Evolutionary conservation across 768 basidiomycete species (phyloP), one percentile per base, ranked within the genome.

Genomic region (Pisolithus microcarpus): DNA sequence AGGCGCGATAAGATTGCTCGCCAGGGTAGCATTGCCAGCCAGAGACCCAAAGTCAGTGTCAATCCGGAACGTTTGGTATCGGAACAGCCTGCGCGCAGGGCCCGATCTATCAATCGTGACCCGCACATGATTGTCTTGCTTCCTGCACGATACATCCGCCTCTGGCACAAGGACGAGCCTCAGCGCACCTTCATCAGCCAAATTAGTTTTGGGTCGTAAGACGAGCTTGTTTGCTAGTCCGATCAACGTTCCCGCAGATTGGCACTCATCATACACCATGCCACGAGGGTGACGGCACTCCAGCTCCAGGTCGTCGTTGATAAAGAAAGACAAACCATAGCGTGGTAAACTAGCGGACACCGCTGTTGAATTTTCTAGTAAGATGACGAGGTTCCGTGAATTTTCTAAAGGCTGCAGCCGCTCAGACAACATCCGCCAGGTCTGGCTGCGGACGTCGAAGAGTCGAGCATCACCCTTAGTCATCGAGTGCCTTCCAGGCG

Each of bases 221-320:
- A 79, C 65, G 16, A 76, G 70, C 36, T 61, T 68, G 31, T 63
- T 70, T 34, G 43, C 37, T 31, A 80, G 56, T 15, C 78, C 79
- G 37, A 76, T 67, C 57, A 80, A 34, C 43, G 28, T 71, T 1
- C 75, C 75, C 1, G 61, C 60, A 1, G 66, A 74, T 52, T 78
- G 78, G 36, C 63, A 43, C 2, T 45, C 1, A 48, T 77, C 74
- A 15, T 77, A 62, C 11, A 72, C 59, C 66, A 75, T 76, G 18
- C 62, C 65, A 15, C 70, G 68, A 34, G 75, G 61, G 37, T 74
- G 73, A 10, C 52, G 61, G 34, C 70, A 77, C 51, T 73, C 70
- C 21, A 79, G 55, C 23, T 65, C 57, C 15, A 58, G 58, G 2
- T 57, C 58, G 1, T 61, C 42, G 30, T 69, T 63, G 19, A 75